phyloP scores from a whole-genome alignment of 129 eudicot genomes.

The Pittosporum tobira region DNA sequence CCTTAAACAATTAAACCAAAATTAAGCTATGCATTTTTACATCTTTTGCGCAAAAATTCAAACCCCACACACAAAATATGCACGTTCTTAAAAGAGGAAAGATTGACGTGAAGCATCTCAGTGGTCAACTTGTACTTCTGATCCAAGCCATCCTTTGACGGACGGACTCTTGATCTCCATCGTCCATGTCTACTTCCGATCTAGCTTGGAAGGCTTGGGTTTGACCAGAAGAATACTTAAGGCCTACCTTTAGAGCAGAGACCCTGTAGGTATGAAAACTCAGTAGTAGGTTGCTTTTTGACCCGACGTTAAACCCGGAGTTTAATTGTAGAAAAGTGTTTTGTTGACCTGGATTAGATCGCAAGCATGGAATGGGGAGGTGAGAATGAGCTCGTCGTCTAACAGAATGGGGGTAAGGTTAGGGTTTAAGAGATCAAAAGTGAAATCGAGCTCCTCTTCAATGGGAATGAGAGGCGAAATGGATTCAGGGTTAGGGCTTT shows the following conservation, averaged over 20 bases:
- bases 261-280: constrained; percentile 44
- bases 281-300: constrained; percentile 18
- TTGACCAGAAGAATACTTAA: constrained; percentile 26
- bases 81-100: no score
- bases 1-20: no score
- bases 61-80: no score
- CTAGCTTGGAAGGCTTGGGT: constrained; percentile 21
- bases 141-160: constrained; percentile 41
- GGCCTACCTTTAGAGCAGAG: constrained; percentile 55
- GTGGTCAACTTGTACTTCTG: constrained; percentile 64
- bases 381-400: constrained; percentile 8
- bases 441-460: constrained; percentile 27
- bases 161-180: constrained; percentile 65
- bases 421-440: constrained; percentile 42
- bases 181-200: constrained; percentile 95
- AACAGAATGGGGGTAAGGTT: constrained; percentile 18
- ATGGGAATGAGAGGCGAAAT: constrained; percentile 12
- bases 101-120: no score
- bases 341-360: constrained; percentile 46
- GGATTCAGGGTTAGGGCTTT: constrained; percentile 17
- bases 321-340: constrained; percentile 28
- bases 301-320: constrained; percentile 38
- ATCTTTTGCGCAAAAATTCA: no score
- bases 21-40: no score
- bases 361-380: constrained; percentile 28